These are phyloP conservation scores for Aureobasidium sp. DNA, from an alignment of 2,329 filamentous ascomycete genomes.

Conservation along the genomic window DNA sequence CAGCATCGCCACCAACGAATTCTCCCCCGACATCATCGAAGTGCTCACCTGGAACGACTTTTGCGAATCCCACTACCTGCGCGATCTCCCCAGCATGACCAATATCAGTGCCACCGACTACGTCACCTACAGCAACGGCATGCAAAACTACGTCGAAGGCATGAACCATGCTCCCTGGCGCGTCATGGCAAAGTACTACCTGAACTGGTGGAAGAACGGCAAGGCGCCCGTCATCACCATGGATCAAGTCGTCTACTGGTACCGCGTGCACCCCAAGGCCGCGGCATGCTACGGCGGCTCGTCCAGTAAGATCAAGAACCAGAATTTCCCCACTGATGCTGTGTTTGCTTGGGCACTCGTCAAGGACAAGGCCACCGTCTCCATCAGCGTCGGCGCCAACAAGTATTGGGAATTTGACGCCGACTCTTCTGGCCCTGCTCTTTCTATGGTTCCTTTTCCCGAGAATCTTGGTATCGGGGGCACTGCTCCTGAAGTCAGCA, in stretches of 20 bases:
- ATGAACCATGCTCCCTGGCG: slow-evolving; percentile 34
- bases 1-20: slow-evolving; percentile 16
- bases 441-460: slow-evolving; percentile 30
- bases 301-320: slow-evolving; percentile 28
- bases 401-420: slow-evolving; percentile 29
- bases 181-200: slow-evolving; percentile 34
- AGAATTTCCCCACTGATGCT: slow-evolving; percentile 28
- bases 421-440: slow-evolving; percentile 25
- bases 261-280: slow-evolving; percentile 32
- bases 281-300: slow-evolving; percentile 28
- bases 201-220: slow-evolving; percentile 32
- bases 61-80: slow-evolving; percentile 35
- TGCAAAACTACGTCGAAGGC: slow-evolving; percentile 31
- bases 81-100: slow-evolving; percentile 27
- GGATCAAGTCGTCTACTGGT: slow-evolving; percentile 35
- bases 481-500: slow-evolving; percentile 27
- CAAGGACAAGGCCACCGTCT: slow-evolving; percentile 26
- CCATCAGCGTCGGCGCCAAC: slow-evolving; percentile 30
- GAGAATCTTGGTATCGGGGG: slow-evolving; percentile 23
- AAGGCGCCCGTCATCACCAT: slow-evolving; percentile 26
- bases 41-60: slow-evolving; percentile 36
- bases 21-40: slow-evolving; percentile 34
- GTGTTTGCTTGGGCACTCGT: slow-evolving; percentile 35
- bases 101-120: slow-evolving; percentile 26
- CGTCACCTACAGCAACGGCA: slow-evolving; percentile 26